phyloP scores from a whole-genome alignment of 1,284 basidiomycete species.

The Anthracocystis walkeri region DNA sequence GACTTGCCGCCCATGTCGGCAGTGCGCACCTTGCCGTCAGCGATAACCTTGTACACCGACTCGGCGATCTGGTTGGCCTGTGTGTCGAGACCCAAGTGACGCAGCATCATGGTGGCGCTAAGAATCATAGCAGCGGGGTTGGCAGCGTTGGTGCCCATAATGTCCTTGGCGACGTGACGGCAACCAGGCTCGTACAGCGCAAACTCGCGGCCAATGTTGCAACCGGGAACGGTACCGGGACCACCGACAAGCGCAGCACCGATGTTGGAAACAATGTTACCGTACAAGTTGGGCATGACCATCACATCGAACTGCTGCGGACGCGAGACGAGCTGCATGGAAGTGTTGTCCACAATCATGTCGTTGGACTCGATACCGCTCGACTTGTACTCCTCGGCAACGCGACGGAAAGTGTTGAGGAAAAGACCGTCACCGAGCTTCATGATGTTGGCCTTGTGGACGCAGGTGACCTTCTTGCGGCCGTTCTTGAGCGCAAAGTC shows the following conservation, averaged over 20 bases:
- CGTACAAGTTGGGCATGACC: slow-evolving; percentile 97
- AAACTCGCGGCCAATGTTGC: slow-evolving; percentile 97
- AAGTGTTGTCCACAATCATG: slow-evolving; percentile 99
- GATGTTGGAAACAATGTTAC: slow-evolving; percentile 97
- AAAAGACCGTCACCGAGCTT: slow-evolving; percentile 99
- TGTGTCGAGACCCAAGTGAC: slow-evolving; percentile 95
- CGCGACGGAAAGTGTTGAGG: slow-evolving; percentile 95
- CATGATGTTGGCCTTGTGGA: slow-evolving; percentile 99
- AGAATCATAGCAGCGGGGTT: slow-evolving; percentile 99
- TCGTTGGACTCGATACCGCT: slow-evolving; percentile 92
- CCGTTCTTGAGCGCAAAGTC: slow-evolving; percentile 99
- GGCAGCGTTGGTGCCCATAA: slow-evolving; percentile 96
- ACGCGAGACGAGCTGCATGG: slow-evolving; percentile 97
- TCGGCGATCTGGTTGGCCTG: slow-evolving; percentile 95
- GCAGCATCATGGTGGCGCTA: slow-evolving; percentile 97
- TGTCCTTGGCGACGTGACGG: slow-evolving; percentile 96
- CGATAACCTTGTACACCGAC: slow-evolving; percentile 93
- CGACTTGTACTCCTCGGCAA: slow-evolving; percentile 93
- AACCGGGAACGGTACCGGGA: slow-evolving; percentile 96
- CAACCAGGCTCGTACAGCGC: slow-evolving; percentile 99
- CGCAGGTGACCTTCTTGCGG: slow-evolving; percentile 99
- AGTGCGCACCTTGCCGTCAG: slow-evolving; percentile 88
- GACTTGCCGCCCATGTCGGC: slow-evolving; percentile 87
- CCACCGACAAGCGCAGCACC: slow-evolving; percentile 98
- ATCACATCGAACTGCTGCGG: slow-evolving; percentile 98